A percentile compares a stretch with the other conserved stretches of the same genome.
phyloP scores from a whole-genome alignment of 2,329 filamentous ascomycete genomes.

The Raffaelea ambrosiae region DNA sequence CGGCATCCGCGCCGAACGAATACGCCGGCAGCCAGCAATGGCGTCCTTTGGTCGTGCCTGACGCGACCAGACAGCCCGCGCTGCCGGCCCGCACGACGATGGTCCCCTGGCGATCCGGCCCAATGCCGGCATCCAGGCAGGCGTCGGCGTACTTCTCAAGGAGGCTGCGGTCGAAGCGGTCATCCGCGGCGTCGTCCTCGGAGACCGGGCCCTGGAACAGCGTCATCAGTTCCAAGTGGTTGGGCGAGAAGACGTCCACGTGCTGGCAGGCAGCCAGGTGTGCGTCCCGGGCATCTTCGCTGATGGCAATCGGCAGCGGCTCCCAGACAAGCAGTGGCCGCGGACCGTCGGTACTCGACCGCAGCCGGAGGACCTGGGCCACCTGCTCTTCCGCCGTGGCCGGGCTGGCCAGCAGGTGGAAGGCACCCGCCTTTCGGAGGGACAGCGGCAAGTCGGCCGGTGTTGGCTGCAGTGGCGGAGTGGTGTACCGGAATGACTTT shows the following conservation, averaged over 20 bases:
- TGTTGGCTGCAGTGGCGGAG: constrained; percentile 2
- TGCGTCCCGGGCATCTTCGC: not conserved
- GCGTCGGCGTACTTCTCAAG: constrained; percentile 1
- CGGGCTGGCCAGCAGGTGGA: constrained; percentile 3
- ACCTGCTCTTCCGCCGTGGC: not conserved
- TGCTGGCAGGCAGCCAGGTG: not conserved
- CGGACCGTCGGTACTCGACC: not conserved
- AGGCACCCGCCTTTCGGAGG: not conserved
- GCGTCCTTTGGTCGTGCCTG: not conserved
- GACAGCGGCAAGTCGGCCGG: constrained; percentile 1
- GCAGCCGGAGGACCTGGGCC: not conserved
- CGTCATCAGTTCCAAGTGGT: constrained; percentile 5
- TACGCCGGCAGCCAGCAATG: constrained; percentile 4
- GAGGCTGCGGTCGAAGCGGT: not conserved
- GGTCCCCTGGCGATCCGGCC: not conserved
- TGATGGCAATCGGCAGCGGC: not conserved
- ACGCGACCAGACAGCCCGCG: constrained; percentile 2
- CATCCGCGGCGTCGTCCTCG: not conserved
- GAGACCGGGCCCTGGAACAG: not conserved
- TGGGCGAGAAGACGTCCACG: constrained; percentile 4
- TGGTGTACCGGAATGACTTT: constrained; percentile 4
- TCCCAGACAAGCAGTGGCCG: constrained; percentile 2
- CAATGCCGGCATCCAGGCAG: not conserved
- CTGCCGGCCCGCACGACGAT: constrained; percentile 2
- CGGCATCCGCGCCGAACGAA: not conserved